phyloP scores from a whole-genome alignment of 2,329 filamentous ascomycete species.

The Fusarium gaditjirri region DNA sequence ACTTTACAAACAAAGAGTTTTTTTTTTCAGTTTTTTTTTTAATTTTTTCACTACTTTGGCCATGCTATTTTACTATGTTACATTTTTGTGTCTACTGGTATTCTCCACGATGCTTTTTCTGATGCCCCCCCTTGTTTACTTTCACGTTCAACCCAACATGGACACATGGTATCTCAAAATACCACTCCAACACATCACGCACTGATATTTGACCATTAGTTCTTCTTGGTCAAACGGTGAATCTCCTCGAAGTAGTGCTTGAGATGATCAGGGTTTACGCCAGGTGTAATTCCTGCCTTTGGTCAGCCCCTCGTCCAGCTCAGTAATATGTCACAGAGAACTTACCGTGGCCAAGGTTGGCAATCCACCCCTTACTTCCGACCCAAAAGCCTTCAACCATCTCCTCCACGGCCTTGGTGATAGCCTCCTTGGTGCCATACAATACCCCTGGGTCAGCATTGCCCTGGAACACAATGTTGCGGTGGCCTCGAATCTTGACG shows the following conservation, averaged over 20 bases:
- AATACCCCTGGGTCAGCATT: conserved; percentile 95
- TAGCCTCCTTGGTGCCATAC: conserved; percentile 84
- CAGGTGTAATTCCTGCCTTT: conserved; percentile 83
- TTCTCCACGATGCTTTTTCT: conserved; percentile 13
- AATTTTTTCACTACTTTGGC: conserved; percentile 4
- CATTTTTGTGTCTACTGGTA: conserved; percentile 19
- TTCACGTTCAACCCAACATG: background rate
- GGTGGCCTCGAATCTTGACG: conserved; percentile 78
- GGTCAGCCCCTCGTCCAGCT: conserved; percentile 18
- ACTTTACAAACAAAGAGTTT: conserved; percentile 12
- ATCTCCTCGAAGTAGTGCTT: conserved; percentile 96
- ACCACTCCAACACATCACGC: background rate
- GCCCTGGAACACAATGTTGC: conserved; percentile 84
- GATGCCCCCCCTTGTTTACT: background rate
- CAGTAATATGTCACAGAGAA: conserved; percentile 13
- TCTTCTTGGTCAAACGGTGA: conserved; percentile 71
- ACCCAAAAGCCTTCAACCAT: conserved; percentile 88
- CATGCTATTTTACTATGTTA: conserved; percentile 38
- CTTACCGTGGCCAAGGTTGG: conserved; percentile 93
- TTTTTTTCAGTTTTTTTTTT: too few species aligned
- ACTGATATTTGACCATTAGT: conserved; percentile 28
- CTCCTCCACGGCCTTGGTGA: conserved; percentile 82
- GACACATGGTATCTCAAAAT: conserved; percentile 2
- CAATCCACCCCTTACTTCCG: conserved; percentile 93
- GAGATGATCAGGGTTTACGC: conserved; percentile 92